Evolutionary conservation across 1,139 yeast species (phyloP), one percentile per base, ranked within the genome.

Genomic region (Saccharomycopsis phalli): DNA sequence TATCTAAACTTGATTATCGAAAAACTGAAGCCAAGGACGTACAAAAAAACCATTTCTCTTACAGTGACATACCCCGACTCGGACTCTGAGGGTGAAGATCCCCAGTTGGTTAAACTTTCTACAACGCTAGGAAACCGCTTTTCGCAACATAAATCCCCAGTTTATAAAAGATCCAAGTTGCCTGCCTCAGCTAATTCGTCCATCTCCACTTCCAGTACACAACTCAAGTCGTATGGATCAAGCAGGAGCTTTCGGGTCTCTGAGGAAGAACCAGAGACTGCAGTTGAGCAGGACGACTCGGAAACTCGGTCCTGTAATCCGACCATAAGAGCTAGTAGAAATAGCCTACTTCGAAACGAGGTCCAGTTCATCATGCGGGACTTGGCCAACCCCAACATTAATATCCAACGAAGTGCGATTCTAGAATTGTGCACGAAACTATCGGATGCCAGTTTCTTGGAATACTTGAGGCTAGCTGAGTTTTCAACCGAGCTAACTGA

Each of bases 371-470:
- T 38, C 10, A 14, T 37, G 11, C 37, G 31, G 3, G 41, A 30
- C 20, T 10, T 41, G 4, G n/a, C 14, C n/a, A 29, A 29, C 5
- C 19, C 36, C 6, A 30, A 34, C 21, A n/a, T 44, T 6, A 28
- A 40, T 22, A 4, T 38, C 17, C 21, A 26, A n/a, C 27, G 47
- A 17, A 27, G 45, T 3, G 25, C 38, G 3, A n/a, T 37, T 16
- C 18, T 44, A n/a, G 47, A 44, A 13, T 28, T 44, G 25, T 21
- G 42, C 18, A 17, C 30, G 17, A 34, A 34, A 27, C 23, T 42
- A 10, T 8, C 31, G 19, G 33, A 27, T 10, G 4, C 27, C 10
- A 14, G 16, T 4, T 13, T 35, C 3, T 7, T 27, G n/a, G 33
- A 27, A 8, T n/a, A 16, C 18, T 18, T 25, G 22, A 19, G 13